Evolutionary conservation across 352 stramenopile genomes (phyloP), one percentile per base, ranked within the genome.

Genomic region (Elongisporangium anandrum): DNA sequence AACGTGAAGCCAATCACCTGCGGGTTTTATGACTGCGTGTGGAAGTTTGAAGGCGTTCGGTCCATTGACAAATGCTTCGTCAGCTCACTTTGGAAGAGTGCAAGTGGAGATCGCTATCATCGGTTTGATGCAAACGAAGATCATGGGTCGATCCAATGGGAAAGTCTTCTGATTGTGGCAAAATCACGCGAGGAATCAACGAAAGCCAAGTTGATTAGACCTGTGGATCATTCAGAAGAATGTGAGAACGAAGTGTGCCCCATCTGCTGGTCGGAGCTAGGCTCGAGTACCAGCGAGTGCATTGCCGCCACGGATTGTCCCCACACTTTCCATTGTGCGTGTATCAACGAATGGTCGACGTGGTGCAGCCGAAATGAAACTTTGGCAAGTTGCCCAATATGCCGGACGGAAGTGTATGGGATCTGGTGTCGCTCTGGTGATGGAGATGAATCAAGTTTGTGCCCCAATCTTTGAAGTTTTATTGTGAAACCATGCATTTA

Each of bases 11-110:
- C 68, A 5, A 12, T 70, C 7, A 45, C 34, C 16, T 79, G 71
- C 29, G 71, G 68, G 0, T 71, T 76, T 38, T 74, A 76, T 34
- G 59, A 72, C 22, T 79, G 71, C 20, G 53, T 41, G 1, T 79
- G 71, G 68, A 61, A 65, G 29, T 79, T 57, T 61, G 70, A 78
- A 29, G 70, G 60, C 8, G 39, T 66, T 3, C 19, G 22, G 2
- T 3, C 53, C 13, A 54, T 19, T 10, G 50, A 65, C 49, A 3
- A 24, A 0, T 49, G 21, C 7, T 61, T 57, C 0, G 53, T 74
- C 6, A 62, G 17, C 15, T 78, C 66, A 3, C 49, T 50, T 10
- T 78, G 70, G 66, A 64, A 64, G 16, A 8, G 41, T 22, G 58
- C 66, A 8, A 16, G 5, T 4, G 63, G 57, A 0, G 8, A 69